These are phyloP conservation scores for Amanita pallidorosea DNA, from an alignment of 768 basidiomycete species.

Conservation along the genomic window DNA sequence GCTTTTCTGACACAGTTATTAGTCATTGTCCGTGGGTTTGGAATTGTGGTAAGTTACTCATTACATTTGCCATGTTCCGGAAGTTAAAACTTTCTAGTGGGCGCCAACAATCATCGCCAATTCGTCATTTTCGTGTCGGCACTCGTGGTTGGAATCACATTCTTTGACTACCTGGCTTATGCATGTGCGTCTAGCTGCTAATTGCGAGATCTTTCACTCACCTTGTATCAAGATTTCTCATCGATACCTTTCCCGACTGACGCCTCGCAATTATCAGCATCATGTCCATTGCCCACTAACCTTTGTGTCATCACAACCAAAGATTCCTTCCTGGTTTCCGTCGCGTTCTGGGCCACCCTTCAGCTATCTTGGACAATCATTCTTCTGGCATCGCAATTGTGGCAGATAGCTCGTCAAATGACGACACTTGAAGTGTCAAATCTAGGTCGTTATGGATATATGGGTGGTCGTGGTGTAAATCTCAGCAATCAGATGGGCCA, in stretches of 20 bases:
- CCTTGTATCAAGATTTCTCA: slow-evolving; percentile 40
- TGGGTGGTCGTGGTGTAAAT: slow-evolving; percentile 81
- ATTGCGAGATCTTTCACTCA: slow-evolving; percentile 3
- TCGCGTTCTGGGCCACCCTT: slow-evolving; percentile 78
- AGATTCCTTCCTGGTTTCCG: slow-evolving; percentile 79
- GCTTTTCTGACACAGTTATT: slow-evolving; percentile 3
- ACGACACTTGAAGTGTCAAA: slow-evolving; percentile 95
- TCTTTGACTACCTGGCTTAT: slow-evolving; percentile 80
- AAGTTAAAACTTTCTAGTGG: slow-evolving; percentile 40
- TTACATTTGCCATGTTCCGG: not conserved
- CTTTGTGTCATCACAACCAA: slow-evolving; percentile 62
- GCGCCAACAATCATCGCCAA: slow-evolving; percentile 89
- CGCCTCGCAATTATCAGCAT: slow-evolving; percentile 33
- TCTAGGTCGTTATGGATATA: slow-evolving; percentile 89
- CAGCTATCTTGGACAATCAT: slow-evolving; percentile 94
- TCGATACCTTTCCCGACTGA: slow-evolving; percentile 25
- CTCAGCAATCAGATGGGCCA: slow-evolving; percentile 72
- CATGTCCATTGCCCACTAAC: slow-evolving; percentile 56
- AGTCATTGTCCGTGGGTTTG: slow-evolving; percentile 99
- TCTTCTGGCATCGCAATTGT: slow-evolving; percentile 76
- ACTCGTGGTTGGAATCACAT: slow-evolving; percentile 68
- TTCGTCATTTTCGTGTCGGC: slow-evolving; percentile 88
- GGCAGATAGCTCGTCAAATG: slow-evolving; percentile 91
- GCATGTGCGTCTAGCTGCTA: slow-evolving; percentile 48
- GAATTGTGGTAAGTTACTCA: slow-evolving; percentile 73